phyloP scores from a whole-genome alignment of 441 rosid genomes.

The Sinapis alba region DNA sequence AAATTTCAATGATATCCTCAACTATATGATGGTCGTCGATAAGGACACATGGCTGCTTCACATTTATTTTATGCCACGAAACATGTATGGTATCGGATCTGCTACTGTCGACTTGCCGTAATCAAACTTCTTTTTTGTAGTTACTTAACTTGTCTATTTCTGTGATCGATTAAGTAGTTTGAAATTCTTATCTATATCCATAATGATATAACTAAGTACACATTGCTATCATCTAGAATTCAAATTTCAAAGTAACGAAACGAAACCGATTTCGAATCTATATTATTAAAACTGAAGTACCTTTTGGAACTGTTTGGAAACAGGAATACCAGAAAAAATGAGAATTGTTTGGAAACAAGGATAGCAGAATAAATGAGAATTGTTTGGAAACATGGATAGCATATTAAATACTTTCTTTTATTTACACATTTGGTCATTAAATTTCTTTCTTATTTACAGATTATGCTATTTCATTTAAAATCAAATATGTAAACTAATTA shows the following conservation, averaged over 20 bases:
- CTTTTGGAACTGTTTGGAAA: too few species aligned
- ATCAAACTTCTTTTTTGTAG: background rate
- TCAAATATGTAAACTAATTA: too few species aligned
- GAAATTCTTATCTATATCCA: background rate
- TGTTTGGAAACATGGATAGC: too few species aligned
- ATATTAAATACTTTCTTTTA: too few species aligned
- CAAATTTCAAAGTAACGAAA: background rate
- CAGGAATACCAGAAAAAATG: too few species aligned
- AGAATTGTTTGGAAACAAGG: too few species aligned
- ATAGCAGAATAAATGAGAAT: too few species aligned
- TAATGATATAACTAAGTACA: background rate
- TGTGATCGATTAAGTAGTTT: background rate
- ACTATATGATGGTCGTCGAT: background rate
- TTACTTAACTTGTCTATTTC: background rate
- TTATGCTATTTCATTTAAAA: too few species aligned
- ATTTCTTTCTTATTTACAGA: too few species aligned
- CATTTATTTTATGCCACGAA: background rate
- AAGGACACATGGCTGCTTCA: background rate
- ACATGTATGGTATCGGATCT: background rate
- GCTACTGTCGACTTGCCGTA: background rate
- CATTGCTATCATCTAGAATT: background rate
- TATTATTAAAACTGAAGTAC: too few species aligned
- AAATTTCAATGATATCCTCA: background rate
- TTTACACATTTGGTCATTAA: too few species aligned
- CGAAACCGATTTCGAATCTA: background rate